Evolutionary conservation across 176 grass and related monocot genomes (phyloP).

Genomic region (Dactylis glomerata): DNA sequence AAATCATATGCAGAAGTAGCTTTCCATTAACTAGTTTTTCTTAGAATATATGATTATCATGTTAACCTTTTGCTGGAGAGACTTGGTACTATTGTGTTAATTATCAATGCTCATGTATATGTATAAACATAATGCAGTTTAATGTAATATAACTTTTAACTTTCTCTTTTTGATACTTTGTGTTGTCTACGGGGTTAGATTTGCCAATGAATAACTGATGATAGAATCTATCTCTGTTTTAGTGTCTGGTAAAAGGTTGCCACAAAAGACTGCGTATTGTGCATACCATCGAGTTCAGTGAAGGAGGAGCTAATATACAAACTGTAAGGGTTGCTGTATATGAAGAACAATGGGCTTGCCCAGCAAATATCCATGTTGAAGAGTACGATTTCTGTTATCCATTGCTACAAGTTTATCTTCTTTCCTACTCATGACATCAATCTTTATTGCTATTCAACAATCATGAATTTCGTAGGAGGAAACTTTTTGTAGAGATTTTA

Average conservation of each 20-base stretch:
- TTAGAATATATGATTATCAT: constrained; percentile 17
- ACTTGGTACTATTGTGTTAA: not conserved
- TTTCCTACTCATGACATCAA: constrained; percentile 24
- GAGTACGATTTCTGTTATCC: constrained; percentile 47
- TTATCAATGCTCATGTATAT: not conserved
- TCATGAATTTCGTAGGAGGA: not conserved
- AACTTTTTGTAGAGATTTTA: not conserved
- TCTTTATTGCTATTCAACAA: constrained; percentile 16
- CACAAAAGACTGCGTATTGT: constrained; percentile 89
- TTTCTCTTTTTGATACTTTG: constrained; percentile 2
- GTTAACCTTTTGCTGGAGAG: not conserved
- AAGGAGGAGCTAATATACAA: constrained; percentile 80
- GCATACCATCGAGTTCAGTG: constrained; percentile 90
- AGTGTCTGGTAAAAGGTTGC: constrained; percentile 95
- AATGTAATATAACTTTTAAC: not conserved
- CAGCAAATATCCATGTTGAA: constrained; percentile 60
- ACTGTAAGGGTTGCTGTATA: constrained; percentile 87
- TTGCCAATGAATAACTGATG: constrained; percentile 5
- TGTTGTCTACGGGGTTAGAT: constrained; percentile 4
- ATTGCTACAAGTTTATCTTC: not conserved
- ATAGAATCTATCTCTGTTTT: constrained; percentile 28
- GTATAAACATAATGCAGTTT: not conserved
- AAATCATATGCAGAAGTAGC: not conserved
- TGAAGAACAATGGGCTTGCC: constrained; percentile 87
- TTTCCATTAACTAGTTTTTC: not conserved